Percentiles rank a stretch among this genome's conserved stretches.
These are phyloP conservation scores for Talaromyces pinophilus DNA, from an alignment of 2,329 filamentous ascomycete genomes.

Conservation along the genomic window DNA sequence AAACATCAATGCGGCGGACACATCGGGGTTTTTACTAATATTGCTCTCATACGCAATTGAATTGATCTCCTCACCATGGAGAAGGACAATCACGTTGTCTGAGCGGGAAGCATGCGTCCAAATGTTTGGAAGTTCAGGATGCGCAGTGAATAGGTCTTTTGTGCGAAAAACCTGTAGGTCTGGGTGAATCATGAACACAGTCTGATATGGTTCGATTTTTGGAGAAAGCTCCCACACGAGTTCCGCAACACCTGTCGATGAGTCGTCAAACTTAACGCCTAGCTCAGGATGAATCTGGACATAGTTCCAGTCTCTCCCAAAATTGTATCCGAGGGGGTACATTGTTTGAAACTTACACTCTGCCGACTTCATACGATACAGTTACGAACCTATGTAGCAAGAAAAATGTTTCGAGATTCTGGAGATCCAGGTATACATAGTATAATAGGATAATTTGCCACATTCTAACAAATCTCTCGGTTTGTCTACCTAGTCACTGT, in stretches of 20 bases:
- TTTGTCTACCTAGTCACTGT: background rate
- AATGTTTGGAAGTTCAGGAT: background rate
- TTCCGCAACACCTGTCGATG: background rate
- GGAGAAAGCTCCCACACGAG: constrained; percentile 11
- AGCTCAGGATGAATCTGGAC: constrained; percentile 13
- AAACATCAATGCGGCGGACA: constrained; percentile 3
- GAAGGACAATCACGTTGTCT: constrained; percentile 12
- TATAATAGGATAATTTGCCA: background rate
- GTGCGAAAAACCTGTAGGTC: constrained; percentile 3
- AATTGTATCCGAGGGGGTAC: constrained; percentile 7
- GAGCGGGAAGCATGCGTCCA: constrained; percentile 13
- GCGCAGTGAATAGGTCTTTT: constrained; percentile 11
- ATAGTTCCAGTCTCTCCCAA: constrained; percentile 16
- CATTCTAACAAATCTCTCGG: background rate
- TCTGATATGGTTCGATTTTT: constrained; percentile 6
- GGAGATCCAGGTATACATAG: background rate
- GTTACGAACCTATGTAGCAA: background rate
- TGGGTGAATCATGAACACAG: constrained; percentile 10
- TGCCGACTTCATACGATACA: too few relatives aligned
- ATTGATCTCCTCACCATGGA: constrained; percentile 15
- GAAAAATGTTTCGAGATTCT: background rate
- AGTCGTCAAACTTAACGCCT: constrained; percentile 1
- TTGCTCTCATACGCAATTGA: constrained; percentile 2
- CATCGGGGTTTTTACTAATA: background rate
- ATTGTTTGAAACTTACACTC: too few relatives aligned